A percentile compares a stretch with the other conserved stretches of the same genome.
Conservation (phyloP, 164 flowering plant genomes). For the Tetrastigma voinierianum region DNA sequence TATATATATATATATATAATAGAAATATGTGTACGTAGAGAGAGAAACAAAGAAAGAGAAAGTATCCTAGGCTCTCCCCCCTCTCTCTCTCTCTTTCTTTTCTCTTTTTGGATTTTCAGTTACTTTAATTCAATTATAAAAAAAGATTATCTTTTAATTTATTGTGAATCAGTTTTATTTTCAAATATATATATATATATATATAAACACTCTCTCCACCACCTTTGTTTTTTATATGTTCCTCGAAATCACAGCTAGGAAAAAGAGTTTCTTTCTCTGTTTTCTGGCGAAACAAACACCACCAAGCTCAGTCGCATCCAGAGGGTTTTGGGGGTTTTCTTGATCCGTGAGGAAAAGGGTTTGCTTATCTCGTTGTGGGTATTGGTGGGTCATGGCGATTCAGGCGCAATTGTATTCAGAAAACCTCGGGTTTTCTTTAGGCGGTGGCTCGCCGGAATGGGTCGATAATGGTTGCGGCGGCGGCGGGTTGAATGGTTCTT, state of each 20-base stretch:
- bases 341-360: background rate
- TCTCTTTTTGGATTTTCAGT: conserved; percentile 13
- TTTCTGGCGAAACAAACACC: no score
- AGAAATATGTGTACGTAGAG: no score
- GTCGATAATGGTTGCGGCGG: no score
- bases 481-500: conserved; percentile 3
- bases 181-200: background rate
- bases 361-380: background rate
- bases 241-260: conserved; percentile 1
- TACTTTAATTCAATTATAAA: conserved; percentile 10
- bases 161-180: no score
- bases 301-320: no score
- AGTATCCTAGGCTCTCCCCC: conserved; percentile 17
- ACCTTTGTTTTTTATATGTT: conserved; percentile 7
- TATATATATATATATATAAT: background rate
- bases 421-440: no score
- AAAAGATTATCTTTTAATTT: background rate
- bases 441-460: background rate
- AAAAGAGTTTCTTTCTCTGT: no score
- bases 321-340: no score
- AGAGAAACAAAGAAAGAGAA: conserved; percentile 7
- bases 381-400: background rate
- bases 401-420: no score
- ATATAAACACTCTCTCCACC: conserved; percentile 2
- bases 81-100: conserved; percentile 10